phyloP scores from a whole-genome alignment of 2,329 filamentous ascomycete species.

The Dactylellina sp. region DNA sequence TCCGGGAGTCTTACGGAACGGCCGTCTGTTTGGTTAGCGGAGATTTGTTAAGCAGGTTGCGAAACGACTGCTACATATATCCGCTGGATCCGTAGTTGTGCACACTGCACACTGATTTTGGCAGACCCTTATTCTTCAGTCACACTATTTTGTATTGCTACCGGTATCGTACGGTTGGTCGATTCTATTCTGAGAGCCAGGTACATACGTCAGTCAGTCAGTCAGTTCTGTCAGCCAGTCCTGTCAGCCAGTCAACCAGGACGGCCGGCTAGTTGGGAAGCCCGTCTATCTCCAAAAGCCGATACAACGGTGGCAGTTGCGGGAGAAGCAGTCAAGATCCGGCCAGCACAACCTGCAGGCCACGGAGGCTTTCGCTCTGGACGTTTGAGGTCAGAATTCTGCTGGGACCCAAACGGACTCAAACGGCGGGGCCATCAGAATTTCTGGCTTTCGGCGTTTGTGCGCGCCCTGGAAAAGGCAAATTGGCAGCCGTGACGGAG shows the following conservation, averaged over 20 bases:
- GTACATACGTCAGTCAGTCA: constrained; percentile 33
- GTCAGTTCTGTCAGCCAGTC: constrained; percentile 4
- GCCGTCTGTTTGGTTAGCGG: constrained; percentile 3
- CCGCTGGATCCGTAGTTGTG: constrained; percentile 45
- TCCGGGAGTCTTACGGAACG: constrained; percentile 9
- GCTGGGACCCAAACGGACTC: constrained; percentile 12
- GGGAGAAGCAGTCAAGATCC: constrained; percentile 30
- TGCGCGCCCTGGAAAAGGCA: constrained; percentile 52
- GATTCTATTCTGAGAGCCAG: constrained; percentile 33
- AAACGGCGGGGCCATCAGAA: too few species aligned
- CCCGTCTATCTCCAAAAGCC: constrained; percentile 38
- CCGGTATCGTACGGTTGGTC: background rate
- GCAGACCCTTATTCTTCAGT: too few species aligned
- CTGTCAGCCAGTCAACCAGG: too few species aligned
- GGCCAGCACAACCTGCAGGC: constrained; percentile 39
- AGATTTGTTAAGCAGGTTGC: constrained; percentile 27
- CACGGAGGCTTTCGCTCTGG: constrained; percentile 42
- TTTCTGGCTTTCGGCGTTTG: constrained; percentile 55
- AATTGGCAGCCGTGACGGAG: constrained; percentile 48
- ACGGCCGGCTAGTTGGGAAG: constrained; percentile 24
- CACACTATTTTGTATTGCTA: constrained; percentile 1
- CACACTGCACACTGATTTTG: constrained; percentile 1
- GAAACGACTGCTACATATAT: constrained; percentile 44
- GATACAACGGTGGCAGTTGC: constrained; percentile 50
- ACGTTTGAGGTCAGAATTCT: constrained; percentile 26